Evolutionary conservation across 129 eudicot species (phyloP).

Genomic region (Tagetes patula): DNA sequence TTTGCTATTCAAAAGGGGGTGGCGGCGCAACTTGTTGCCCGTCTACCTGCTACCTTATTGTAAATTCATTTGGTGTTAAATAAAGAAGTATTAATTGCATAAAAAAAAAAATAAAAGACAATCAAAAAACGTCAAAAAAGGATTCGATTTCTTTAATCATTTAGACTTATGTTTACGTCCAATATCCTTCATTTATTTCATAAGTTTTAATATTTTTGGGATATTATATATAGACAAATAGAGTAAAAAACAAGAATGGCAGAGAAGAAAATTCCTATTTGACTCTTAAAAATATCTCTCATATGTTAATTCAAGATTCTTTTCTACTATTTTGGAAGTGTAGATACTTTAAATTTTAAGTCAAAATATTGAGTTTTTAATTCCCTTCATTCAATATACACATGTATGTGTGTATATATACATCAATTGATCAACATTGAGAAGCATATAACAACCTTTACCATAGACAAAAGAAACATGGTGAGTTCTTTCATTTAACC

Average conservation of each 20-base stretch:
- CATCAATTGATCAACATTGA: conserved; percentile 19
- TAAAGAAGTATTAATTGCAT: no score
- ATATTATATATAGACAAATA: conserved; percentile 10
- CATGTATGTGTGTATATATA: conserved; percentile 15
- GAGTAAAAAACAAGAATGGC: not conserved
- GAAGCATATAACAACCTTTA: not conserved
- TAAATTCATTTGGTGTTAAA: no score
- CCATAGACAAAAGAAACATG: conserved; percentile 16
- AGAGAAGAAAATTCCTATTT: not conserved
- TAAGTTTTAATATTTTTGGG: no score
- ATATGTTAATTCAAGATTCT: conserved; percentile 17
- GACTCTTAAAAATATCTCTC: conserved; percentile 8
- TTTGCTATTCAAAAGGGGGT: no score
- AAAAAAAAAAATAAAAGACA: no score
- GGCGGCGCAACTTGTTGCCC: no score
- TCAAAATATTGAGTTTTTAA: conserved; percentile 12
- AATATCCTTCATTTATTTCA: no score
- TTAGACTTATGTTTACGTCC: no score
- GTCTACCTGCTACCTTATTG: no score
- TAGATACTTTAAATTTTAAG: conserved; percentile 13
- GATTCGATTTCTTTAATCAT: no score
- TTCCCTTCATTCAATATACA: conserved; percentile 11
- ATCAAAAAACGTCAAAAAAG: no score
- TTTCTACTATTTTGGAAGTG: conserved; percentile 18
- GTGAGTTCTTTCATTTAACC: conserved; percentile 11